These are phyloP conservation scores for Alternaria sp. DNA, from an alignment of 2,329 filamentous ascomycete genomes.

Conservation along the genomic window DNA sequence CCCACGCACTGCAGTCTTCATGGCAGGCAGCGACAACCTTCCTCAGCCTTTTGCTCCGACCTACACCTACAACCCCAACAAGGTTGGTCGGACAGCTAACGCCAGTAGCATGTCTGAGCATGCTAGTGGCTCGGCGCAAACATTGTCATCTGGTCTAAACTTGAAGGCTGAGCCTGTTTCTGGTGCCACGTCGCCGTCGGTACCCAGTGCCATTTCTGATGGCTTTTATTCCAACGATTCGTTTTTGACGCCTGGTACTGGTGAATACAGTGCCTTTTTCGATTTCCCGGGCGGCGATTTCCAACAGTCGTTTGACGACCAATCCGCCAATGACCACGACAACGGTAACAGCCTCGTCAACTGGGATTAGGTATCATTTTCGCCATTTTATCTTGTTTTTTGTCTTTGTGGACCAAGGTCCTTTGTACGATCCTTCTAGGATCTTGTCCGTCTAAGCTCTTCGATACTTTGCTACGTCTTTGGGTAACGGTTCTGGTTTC, in stretches of 20 bases:
- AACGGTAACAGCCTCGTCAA: constrained; percentile 32
- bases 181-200: constrained; percentile 22
- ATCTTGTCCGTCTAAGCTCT: neutral
- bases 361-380: constrained; percentile 24
- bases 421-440: neutral
- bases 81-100: constrained; percentile 34
- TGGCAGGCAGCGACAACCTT: constrained; percentile 53
- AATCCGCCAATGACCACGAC: constrained; percentile 23
- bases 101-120: constrained; percentile 27
- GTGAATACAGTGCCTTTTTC: constrained; percentile 29
- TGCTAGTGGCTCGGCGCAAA: constrained; percentile 49
- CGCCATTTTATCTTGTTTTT: neutral
- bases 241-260: constrained; percentile 29
- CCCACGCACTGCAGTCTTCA: constrained; percentile 54
- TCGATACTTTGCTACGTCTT: neutral
- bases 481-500: constrained; percentile 8
- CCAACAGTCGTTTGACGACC: constrained; percentile 22
- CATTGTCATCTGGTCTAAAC: constrained; percentile 47
- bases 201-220: constrained; percentile 28
- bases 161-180: constrained; percentile 24
- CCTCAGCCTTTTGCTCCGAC: constrained; percentile 48
- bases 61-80: constrained; percentile 57
- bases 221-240: constrained; percentile 26
- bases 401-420: neutral
- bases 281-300: constrained; percentile 28